Evolutionary conservation across 2,329 filamentous ascomycete species (phyloP), one percentile per base, ranked within the genome.

Genomic region (Claviceps quebecensis): DNA sequence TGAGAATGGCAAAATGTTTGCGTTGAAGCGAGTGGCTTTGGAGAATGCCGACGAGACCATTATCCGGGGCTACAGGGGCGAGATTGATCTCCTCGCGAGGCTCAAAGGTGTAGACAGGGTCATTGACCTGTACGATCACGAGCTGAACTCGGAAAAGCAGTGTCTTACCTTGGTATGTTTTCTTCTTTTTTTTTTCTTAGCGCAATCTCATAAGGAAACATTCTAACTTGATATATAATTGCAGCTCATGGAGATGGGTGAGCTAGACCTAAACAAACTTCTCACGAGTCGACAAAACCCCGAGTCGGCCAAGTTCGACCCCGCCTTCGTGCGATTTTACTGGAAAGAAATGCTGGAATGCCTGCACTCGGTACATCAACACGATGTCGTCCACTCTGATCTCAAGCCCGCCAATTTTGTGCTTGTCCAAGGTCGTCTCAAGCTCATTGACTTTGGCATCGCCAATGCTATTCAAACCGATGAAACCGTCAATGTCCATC

Each of bases 271-370:
- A 61, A 86, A 94, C 63, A 87, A 84, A 51, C 81, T 97, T 50
- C 77, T 98, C 56, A 83, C 82, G 38, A 78, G 83, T 56, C 81
- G 83, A 9, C 72, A 87, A 60, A 87, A 83, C 60, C 78, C 75
- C 0, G 84, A 89, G 54, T 80, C 85, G 50, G 80, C 86, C 40
- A 79, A 76, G 54, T 84, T 98, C 54, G 93, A 98, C 63, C 77
- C 87, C 1, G 86, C 85, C 50, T 96, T 97, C 65, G 88, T 93
- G 13, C 85, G 93, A n/a, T 94, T 87, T 69, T 95, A 95, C 73
- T 98, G 93, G 93, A 93, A 95, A 67, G 93, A 98, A 69, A 98
- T 98, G 93, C 82, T 98, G 17, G 89, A 95, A 66, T 97, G 93
- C 64, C 81, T 98, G 5, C 80, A 87, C 58, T 81, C 91, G 0